A percentile compares a stretch with the other conserved stretches of the same genome.
Conservation (phyloP, 148 eudicot species). For the Hydrangea macrophylla region DNA sequence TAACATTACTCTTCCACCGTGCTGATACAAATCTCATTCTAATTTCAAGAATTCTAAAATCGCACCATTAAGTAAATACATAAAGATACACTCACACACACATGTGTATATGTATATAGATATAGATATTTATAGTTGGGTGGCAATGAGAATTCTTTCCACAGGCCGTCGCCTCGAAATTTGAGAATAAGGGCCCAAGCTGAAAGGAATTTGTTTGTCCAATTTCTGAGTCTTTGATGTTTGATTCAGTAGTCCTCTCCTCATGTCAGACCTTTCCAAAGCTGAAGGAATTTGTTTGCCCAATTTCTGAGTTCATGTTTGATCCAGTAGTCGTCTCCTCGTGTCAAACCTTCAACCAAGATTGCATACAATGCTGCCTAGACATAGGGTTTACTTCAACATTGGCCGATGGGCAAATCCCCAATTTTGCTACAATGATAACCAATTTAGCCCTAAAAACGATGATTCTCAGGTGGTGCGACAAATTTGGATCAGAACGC, state of each 20-base stretch:
- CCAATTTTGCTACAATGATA: slow-evolving; percentile 46
- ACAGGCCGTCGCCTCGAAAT: slow-evolving; percentile 19
- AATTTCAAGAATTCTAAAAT: too few relatives aligned
- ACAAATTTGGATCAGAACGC: slow-evolving; percentile 22
- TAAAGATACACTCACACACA: too few relatives aligned
- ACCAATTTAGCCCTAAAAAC: slow-evolving; percentile 67
- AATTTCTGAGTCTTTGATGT: too few relatives aligned
- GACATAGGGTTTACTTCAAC: slow-evolving; percentile 40
- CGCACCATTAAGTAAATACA: too few relatives aligned
- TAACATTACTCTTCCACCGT: too few relatives aligned
- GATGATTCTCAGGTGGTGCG: slow-evolving; percentile 66
- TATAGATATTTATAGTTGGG: slow-evolving; percentile 12
- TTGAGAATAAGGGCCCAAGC: slow-evolving; percentile 6
- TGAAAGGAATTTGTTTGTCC: too few relatives aligned
- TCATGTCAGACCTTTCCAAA: too few relatives aligned
- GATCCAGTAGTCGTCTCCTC: slow-evolving; percentile 74
- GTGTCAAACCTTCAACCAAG: slow-evolving; percentile 77
- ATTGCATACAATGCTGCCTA: slow-evolving; percentile 50
- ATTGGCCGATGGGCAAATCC: slow-evolving; percentile 46
- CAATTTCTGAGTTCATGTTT: slow-evolving; percentile 52
- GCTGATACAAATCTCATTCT: too few relatives aligned
- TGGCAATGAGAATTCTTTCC: slow-evolving; percentile 22
- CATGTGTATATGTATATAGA: too few relatives aligned
- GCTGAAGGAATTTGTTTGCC: slow-evolving; percentile 69
- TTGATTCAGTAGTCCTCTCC: too few relatives aligned